phyloP scores from a whole-genome alignment of 2,329 filamentous ascomycete species.

The Ascocoryne sarcoides region DNA sequence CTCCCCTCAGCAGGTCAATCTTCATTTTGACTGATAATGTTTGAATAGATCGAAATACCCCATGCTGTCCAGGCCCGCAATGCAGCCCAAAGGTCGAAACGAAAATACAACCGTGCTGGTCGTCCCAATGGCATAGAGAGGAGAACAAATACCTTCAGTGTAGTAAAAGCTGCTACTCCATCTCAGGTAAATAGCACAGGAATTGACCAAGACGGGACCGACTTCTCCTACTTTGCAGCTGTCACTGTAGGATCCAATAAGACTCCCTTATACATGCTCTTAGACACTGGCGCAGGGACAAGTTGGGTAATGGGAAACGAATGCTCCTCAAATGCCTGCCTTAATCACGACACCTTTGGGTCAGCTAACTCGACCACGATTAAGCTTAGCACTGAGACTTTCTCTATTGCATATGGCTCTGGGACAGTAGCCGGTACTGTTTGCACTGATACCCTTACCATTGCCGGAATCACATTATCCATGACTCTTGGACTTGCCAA shows the following conservation, averaged over 20 bases:
- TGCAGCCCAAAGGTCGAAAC: conserved; percentile 15
- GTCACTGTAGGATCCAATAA: conserved; percentile 46
- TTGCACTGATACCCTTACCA: conserved; percentile 55
- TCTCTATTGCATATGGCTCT: conserved; percentile 67
- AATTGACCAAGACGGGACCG: conserved; percentile 55
- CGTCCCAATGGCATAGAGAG: conserved; percentile 9
- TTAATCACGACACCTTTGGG: conserved; percentile 62
- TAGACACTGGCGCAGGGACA: conserved; percentile 61
- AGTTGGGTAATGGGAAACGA: conserved; percentile 67
- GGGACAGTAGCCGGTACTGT: conserved; percentile 62
- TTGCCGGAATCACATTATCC: conserved; percentile 56
- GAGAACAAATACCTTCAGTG: conserved; percentile 18
- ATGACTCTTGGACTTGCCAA: conserved; percentile 67
- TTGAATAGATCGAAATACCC: conserved; percentile 3
- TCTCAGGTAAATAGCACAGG: conserved; percentile 41
- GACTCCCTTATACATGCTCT: conserved; percentile 50
- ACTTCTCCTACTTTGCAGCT: conserved; percentile 57
- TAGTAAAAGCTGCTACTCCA: conserved; percentile 29
- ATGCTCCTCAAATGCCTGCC: conserved; percentile 60
- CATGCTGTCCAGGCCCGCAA: conserved; percentile 14
- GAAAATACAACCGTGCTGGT: conserved; percentile 20
- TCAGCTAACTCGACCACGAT: conserved; percentile 56
- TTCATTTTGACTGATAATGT: background rate
- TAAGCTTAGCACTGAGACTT: conserved; percentile 40
- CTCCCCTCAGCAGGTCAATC: too few relatives aligned